Conservation (phyloP, 805 yeast genomes). For the Starmerella floricola region DNA sequence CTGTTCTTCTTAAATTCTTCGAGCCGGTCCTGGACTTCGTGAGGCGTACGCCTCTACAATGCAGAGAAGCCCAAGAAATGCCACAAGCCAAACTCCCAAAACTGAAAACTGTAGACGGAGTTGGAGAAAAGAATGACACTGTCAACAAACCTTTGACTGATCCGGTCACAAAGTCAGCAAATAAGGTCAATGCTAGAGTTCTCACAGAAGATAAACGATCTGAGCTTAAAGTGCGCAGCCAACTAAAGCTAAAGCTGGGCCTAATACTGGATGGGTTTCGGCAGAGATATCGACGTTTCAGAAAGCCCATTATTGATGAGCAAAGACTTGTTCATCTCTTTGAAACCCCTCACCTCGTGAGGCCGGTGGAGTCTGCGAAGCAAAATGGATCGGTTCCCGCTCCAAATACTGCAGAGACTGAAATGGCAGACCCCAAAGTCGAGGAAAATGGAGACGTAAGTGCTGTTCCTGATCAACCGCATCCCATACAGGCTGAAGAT, state of each 20-base stretch:
- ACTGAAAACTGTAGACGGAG: too few species aligned
- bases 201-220: slow-evolving; percentile 33
- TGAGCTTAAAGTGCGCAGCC: slow-evolving; percentile 69
- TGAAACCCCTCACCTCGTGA: slow-evolving; percentile 33
- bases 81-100: slow-evolving; percentile 18
- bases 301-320: slow-evolving; percentile 83
- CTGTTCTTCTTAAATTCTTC: slow-evolving; percentile 49
- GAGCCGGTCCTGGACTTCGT: slow-evolving; percentile 42
- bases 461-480: too few species aligned
- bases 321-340: slow-evolving; percentile 59
- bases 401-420: too few species aligned
- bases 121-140: background rate
- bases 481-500: background rate
- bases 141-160: background rate
- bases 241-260: slow-evolving; percentile 71
- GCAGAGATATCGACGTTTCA: slow-evolving; percentile 74
- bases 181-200: background rate
- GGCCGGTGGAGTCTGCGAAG: background rate
- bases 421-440: too few species aligned
- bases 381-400: background rate
- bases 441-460: too few species aligned
- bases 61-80: slow-evolving; percentile 47
- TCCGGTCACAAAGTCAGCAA: background rate
- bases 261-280: slow-evolving; percentile 85
- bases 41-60: slow-evolving; percentile 56